phyloP scores from a whole-genome alignment of 2,329 filamentous ascomycete genomes.

The Elsinoe australis region DNA sequence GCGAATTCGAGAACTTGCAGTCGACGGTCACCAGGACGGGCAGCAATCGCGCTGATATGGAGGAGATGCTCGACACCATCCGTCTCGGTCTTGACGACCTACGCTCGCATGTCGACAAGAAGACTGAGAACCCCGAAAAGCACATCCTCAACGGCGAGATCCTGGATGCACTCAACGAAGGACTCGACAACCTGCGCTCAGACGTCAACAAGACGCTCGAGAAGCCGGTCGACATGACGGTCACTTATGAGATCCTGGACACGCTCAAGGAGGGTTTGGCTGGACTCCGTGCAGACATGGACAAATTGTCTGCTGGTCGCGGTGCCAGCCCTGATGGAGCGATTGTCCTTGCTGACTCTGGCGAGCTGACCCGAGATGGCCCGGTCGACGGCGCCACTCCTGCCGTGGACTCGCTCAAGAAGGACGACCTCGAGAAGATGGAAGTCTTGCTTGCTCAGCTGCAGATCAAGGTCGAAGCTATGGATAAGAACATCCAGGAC shows the following conservation, averaged over 20 bases:
- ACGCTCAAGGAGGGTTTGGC: slow-evolving; percentile 77
- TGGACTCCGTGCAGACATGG: slow-evolving; percentile 68
- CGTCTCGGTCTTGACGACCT: slow-evolving; percentile 45
- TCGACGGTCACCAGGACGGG: slow-evolving; percentile 35
- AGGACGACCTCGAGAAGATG: slow-evolving; percentile 74
- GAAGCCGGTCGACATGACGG: slow-evolving; percentile 72
- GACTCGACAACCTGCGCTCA: slow-evolving; percentile 64
- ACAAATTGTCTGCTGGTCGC: slow-evolving; percentile 54
- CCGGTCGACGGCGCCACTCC: slow-evolving; percentile 20
- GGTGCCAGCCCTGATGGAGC: slow-evolving; percentile 42
- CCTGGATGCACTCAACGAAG: slow-evolving; percentile 56
- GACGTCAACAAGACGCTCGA: slow-evolving; percentile 69
- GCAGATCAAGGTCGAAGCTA: slow-evolving; percentile 72
- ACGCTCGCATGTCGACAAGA: slow-evolving; percentile 43
- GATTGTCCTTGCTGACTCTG: slow-evolving; percentile 50
- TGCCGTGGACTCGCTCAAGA: slow-evolving; percentile 42
- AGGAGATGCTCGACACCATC: slow-evolving; percentile 43
- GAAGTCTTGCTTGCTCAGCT: slow-evolving; percentile 77
- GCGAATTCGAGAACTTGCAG: slow-evolving; percentile 44
- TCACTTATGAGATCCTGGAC: slow-evolving; percentile 83
- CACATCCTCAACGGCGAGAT: slow-evolving; percentile 50
- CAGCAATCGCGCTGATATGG: slow-evolving; percentile 38
- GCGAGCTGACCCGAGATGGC: slow-evolving; percentile 30
- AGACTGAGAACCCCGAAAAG: slow-evolving; percentile 48
- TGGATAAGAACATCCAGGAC: slow-evolving; percentile 50